Conservation (phyloP, 78 protist genomes). For the slime mould (Dictyostelium discoideum) region dicty_2.7 NC_007090.3:5127501-5128000, state of each 20-base stretch:
- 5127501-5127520: neutral
- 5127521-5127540: neutral
- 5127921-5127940: too few species aligned
- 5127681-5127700: neutral
- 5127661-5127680: neutral
- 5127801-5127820: neutral
- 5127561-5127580: neutral
- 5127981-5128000: neutral
- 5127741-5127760: neutral
- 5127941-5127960: neutral
- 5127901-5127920: neutral
- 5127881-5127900: neutral
- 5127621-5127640: neutral
- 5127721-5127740: neutral
- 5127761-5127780: neutral
- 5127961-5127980: neutral
- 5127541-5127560: neutral
- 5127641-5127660: neutral
- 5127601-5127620: neutral
- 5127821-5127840: neutral
- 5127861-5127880: neutral
- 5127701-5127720: neutral
- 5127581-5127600: neutral
- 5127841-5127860: neutral
- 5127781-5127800: neutral